phyloP scores from a whole-genome alignment of 2,329 filamentous ascomycete species.

The Hypoxylon sp. region DNA sequence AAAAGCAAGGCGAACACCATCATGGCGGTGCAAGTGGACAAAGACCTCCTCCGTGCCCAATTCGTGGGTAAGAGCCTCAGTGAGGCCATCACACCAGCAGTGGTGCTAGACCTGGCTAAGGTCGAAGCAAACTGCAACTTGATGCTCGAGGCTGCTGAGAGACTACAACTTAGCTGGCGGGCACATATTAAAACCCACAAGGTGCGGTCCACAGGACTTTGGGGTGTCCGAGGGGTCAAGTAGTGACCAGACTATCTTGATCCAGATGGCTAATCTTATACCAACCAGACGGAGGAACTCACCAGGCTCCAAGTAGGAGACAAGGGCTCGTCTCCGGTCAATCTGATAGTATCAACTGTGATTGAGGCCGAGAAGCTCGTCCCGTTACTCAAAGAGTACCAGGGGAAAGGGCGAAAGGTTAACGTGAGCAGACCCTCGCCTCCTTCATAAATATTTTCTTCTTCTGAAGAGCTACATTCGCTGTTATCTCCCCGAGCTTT shows the following conservation, averaged over 20 bases:
- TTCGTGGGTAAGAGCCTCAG: conserved; percentile 74
- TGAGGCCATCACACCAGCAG: conserved; percentile 75
- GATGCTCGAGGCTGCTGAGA: conserved; percentile 76
- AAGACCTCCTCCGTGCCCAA: conserved; percentile 56
- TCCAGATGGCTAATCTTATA: conserved; percentile 5
- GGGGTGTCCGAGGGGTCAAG: background rate
- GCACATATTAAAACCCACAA: conserved; percentile 90
- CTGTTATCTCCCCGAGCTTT: background rate
- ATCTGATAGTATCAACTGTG: conserved; percentile 82
- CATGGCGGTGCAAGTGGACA: conserved; percentile 51
- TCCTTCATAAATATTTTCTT: background rate
- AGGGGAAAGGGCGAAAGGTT: conserved; percentile 66
- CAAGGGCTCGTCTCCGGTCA: conserved; percentile 62
- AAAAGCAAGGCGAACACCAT: background rate
- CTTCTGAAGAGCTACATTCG: background rate
- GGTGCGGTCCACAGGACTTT: conserved; percentile 58
- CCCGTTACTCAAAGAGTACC: conserved; percentile 72
- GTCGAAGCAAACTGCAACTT: conserved; percentile 76
- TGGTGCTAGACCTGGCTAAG: conserved; percentile 77
- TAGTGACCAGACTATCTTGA: background rate
- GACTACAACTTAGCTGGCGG: conserved; percentile 76
- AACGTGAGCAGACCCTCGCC: conserved; percentile 65
- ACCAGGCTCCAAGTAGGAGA: conserved; percentile 79
- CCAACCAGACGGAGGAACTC: conserved; percentile 73
- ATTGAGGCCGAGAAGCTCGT: conserved; percentile 78